These are phyloP conservation scores for Leptosphaerulina australis DNA, from an alignment of 2,329 filamentous ascomycete genomes.

Conservation along the genomic window DNA sequence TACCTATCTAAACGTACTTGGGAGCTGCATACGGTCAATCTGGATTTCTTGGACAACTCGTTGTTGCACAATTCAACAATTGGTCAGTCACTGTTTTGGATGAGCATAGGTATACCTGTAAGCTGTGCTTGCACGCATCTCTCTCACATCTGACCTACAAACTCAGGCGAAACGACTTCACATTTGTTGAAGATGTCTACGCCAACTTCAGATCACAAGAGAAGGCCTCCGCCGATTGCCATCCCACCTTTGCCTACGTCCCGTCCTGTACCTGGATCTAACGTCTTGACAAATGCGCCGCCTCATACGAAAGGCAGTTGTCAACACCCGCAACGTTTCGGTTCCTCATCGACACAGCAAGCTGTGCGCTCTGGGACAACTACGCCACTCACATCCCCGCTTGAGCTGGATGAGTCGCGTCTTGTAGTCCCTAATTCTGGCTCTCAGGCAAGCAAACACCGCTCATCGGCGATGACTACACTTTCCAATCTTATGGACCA, in stretches of 20 bases:
- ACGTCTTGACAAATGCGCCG: slow-evolving; percentile 26
- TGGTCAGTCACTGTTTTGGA: background rate
- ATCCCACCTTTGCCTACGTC: slow-evolving; percentile 24
- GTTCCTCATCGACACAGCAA: slow-evolving; percentile 15
- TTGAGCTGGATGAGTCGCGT: slow-evolving; percentile 16
- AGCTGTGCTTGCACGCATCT: background rate
- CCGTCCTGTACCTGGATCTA: slow-evolving; percentile 19
- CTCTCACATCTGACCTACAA: background rate
- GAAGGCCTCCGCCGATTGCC: slow-evolving; percentile 35
- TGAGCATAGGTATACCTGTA: background rate
- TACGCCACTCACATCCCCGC: slow-evolving; percentile 22
- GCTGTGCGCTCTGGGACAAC: slow-evolving; percentile 8
- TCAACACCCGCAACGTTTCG: slow-evolving; percentile 19
- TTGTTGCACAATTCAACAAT: background rate
- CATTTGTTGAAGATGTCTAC: slow-evolving; percentile 25
- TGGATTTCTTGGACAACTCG: background rate
- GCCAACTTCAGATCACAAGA: slow-evolving; percentile 25
- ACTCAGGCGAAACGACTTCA: background rate
- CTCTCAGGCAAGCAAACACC: slow-evolving; percentile 24
- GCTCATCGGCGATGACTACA: slow-evolving; percentile 26
- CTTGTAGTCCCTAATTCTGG: slow-evolving; percentile 18
- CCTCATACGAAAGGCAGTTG: slow-evolving; percentile 10
- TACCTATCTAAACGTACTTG: background rate
- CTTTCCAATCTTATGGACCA: slow-evolving; percentile 36
- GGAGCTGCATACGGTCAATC: background rate